Evolutionary conservation across 208 protist genomes (phyloP), one percentile per base, ranked within the genome.

Genomic region (Eutreptiella sp.): DNA sequence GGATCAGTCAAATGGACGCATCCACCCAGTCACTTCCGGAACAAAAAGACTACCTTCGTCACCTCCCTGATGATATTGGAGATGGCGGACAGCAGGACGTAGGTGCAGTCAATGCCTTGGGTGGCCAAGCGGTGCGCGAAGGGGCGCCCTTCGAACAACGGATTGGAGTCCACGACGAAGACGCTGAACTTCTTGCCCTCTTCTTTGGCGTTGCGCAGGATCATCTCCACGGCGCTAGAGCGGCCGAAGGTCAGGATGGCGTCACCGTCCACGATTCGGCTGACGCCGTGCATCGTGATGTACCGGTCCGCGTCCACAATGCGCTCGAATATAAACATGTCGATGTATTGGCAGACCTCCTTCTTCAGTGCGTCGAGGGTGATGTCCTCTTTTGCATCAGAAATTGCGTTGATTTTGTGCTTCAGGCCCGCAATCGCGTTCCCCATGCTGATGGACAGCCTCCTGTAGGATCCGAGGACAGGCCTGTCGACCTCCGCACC

Each of bases 21-120:
- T n/a, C n/a, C n/a, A n/a, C n/a, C n/a, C n/a, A n/a, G n/a, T n/a
- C n/a, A n/a, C n/a, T n/a, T n/a, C n/a, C n/a, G n/a, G n/a, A n/a
- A 23, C 7, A 42, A 7, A 42, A 7, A 42, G 32, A n/a, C 16
- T 24, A 65, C 76, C 29, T 83, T 77, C 21, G 80, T 90, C 36
- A 89, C 91, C 64, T 91, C 81, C 41, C 87, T 89, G 79, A 98
- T 92, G 9, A 94, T 66, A 57, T 94, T 96, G 60, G 89, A 94
- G 28, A 91, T 72, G 0, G 88, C 78, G 42, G 87, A 90, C 43
- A 97, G 71, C 16, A 95, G 76, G 38, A 84, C 81, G 70, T 97
- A 97, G 1, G 87, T 91, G 36, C 92, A 93, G 29, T 74, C 54
- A 9, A 98, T 79, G 38, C 87, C 86, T 19, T 76, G 68, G 24